Base-by-base conservation (phyloP, 306 rosid species). In the Malus sylvestris region DNA sequence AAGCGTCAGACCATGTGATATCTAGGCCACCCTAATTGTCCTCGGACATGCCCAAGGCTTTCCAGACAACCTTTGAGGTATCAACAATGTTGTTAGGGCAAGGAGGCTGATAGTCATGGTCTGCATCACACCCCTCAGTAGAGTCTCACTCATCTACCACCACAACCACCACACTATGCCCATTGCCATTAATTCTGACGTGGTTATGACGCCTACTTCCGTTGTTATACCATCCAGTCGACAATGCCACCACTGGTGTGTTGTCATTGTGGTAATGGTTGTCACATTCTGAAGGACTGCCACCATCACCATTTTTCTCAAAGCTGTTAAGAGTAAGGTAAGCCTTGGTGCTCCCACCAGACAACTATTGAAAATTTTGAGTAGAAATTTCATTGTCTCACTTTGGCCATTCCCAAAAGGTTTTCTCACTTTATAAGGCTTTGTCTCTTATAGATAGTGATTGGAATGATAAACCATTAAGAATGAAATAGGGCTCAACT, bases 61-160 rank as follows among this genome's bases (percentile, higher is more conserved):
- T 40, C 81, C 78, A 76, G 7, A 77, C 82, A 38, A 80, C 76
- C 46, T 61, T 78, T 1, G 82, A 82, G 1, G 73, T 80, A 68
- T 82, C 86, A 71, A 84, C 85, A 46, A 86, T 69, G 82, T 86
- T 83, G 78, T 86, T 83, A 27, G 78, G 10, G 40, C 89, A 83
- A 1, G 83, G 84, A 25, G 82, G 87, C 33, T 88, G 84, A 30
- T 35, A 83, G 63, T 67, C 85, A 74, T 83, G 86, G 0, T 79
- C 87, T 0, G 62, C 55, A 74, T 85, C 89, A 49, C 84, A 87
- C 4, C 94, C 91, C 74, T 1, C 65, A 1, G 81, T 82, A 5
- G 94, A 87, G 27, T 87, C 94, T 79, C 91, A 89, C 64, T 89
- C 91, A n/a, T 89, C 94, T 33, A 89, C 90, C 45, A 89, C 94